A percentile compares a stretch with the other conserved stretches of the same genome.
phyloP scores from a whole-genome alignment of 805 yeast species.

The Cyberlindnera saturnus region DNA sequence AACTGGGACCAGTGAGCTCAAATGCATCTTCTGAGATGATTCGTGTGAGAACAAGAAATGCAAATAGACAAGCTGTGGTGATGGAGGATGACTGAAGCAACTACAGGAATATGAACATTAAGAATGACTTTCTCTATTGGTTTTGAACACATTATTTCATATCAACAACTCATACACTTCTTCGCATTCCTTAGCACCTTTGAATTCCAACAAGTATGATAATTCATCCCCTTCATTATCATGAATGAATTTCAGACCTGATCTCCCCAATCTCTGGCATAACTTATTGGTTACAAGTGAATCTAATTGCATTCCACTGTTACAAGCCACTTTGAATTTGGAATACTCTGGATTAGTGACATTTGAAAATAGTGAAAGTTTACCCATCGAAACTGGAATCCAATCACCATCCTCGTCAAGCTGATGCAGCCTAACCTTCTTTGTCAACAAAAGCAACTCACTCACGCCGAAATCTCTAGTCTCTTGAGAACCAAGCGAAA shows the following conservation, averaged over 20 bases:
- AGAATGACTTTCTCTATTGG: no score
- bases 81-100: no score
- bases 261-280: constrained; percentile 19
- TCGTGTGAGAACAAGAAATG: no score
- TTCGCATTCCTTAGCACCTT: constrained; percentile 14
- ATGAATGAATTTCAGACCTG: constrained; percentile 17
- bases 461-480: not conserved
- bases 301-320: constrained; percentile 2
- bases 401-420: constrained; percentile 20
- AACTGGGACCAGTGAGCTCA: no score
- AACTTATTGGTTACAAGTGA: constrained; percentile 12
- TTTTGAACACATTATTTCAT: not conserved
- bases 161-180: constrained; percentile 18
- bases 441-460: constrained; percentile 10
- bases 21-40: no score
- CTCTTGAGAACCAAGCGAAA: not conserved
- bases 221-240: constrained; percentile 17
- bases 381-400: constrained; percentile 21
- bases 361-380: constrained; percentile 16
- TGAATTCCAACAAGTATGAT: constrained; percentile 21
- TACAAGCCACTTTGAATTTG: constrained; percentile 10
- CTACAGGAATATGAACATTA: no score
- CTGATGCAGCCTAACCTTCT: constrained; percentile 21
- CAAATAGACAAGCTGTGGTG: no score
- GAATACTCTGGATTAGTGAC: constrained; percentile 17